Evolutionary conservation across 2,329 filamentous ascomycete species (phyloP).

Genomic region (Sporothrix curviconia): DNA sequence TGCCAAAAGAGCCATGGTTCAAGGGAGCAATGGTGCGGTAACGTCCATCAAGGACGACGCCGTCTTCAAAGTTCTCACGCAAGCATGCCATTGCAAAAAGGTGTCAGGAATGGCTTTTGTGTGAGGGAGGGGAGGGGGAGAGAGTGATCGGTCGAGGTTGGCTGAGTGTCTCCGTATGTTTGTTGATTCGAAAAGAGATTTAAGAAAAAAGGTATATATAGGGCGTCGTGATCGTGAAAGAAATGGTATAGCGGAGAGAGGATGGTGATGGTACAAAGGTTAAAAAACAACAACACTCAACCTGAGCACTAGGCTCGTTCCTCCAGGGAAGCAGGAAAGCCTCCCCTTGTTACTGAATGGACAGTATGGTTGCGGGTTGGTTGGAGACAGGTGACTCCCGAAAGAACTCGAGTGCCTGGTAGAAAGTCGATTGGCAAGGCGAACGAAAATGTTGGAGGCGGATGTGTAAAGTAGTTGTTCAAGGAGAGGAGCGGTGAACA

Average conservation of each 20-base stretch:
- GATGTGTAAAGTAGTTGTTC: background rate
- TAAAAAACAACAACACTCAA: slow-evolving; percentile 9
- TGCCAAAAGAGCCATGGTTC: slow-evolving; percentile 97
- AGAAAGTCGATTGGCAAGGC: background rate
- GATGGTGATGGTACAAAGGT: slow-evolving; percentile 14
- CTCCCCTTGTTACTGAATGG: slow-evolving; percentile 1
- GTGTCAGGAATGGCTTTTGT: slow-evolving; percentile 1
- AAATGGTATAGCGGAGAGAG: background rate
- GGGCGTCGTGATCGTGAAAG: slow-evolving; percentile 20
- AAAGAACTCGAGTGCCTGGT: background rate
- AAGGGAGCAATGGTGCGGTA: slow-evolving; percentile 88
- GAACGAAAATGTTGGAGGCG: background rate
- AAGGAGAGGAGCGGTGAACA: background rate
- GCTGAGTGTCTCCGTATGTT: background rate
- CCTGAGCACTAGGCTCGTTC: slow-evolving; percentile 15
- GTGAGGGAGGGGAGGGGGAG: background rate
- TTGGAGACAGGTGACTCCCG: slow-evolving; percentile 5
- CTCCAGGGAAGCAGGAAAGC: slow-evolving; percentile 12
- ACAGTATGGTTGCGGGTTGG: slow-evolving; percentile 10
- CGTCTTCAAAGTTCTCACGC: slow-evolving; percentile 71
- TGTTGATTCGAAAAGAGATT: slow-evolving; percentile 14
- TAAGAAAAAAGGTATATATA: slow-evolving; percentile 24
- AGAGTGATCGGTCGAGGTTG: background rate
- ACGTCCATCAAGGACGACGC: slow-evolving; percentile 77
- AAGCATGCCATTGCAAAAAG: slow-evolving; percentile 66